Base-by-base conservation (phyloP, 257 asterid genomes). In the Solanum phureja region DNA sequence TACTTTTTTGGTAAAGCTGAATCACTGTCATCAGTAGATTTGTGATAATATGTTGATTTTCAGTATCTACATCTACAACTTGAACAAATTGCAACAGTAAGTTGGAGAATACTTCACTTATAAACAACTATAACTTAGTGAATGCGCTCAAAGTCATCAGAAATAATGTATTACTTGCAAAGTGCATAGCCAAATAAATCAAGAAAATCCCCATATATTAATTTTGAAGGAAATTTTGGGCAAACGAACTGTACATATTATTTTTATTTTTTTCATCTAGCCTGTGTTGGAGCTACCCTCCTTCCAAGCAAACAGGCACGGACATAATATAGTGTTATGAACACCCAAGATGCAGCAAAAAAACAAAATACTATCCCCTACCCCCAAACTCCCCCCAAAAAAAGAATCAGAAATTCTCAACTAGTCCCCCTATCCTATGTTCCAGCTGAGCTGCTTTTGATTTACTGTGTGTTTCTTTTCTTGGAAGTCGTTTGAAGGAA, bases 191-290 rank as follows among this genome's bases (percentile, higher is more conserved):
- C 37, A 35, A 14, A 21, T 7, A 60, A 19, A 64, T 9, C 40
- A n/a, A 66, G 42, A 87, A 31, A 66, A 16, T 66, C 89, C 87
- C 87, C 56, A 81, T 82, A 5, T 62, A 38, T 79, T 24, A 44
- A 58, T 77, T 60, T 44, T 13, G 19, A 58, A 81, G 52, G 33
- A 58, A 58, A 74, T 21, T 73, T 81, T 49, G 73, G 23, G 49
- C 42, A n/a, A 81, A 73, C 66, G 58, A 87, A 73, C 94, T 93
- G 94, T 92, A 93, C 94, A 76, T 24, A 89, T 85, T 83, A 88
- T 31, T 89, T 89, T 40, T 13, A 13, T 13, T 69, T 19, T 87
- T 86, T 87, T 10, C 66, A 76, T 52, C 27, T 46, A 82, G 64
- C 87, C 29, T 82, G 68, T 33, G 74, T 52, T 72, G 71, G 74